phyloP scores from a whole-genome alignment of 257 asterid species.

The Scutellaria barbata region DNA sequence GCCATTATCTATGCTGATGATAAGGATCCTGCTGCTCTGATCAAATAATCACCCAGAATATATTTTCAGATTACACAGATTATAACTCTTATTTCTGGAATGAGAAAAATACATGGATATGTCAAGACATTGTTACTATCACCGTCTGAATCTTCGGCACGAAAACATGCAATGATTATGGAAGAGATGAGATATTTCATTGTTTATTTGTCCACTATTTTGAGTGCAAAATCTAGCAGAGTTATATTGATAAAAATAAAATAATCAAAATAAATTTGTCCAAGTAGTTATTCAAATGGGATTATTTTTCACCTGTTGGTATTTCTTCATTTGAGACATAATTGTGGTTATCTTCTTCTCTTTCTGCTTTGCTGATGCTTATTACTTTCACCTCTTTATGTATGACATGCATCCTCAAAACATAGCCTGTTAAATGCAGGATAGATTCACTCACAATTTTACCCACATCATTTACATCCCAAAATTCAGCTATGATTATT shows the following conservation, averaged over 20 bases:
- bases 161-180: constrained; percentile 16
- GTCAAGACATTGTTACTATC: background rate
- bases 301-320: background rate
- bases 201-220: constrained; percentile 18
- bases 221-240: constrained; percentile 18
- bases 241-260: background rate
- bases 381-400: constrained; percentile 25
- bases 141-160: background rate
- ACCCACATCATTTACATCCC: constrained; percentile 79
- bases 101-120: background rate
- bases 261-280: background rate
- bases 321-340: background rate
- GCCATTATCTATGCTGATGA: background rate
- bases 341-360: constrained; percentile 21
- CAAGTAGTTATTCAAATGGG: background rate
- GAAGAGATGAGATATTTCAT: constrained; percentile 20
- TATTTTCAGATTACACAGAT: background rate
- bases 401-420: constrained; percentile 17
- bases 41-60: background rate
- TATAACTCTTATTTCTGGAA: background rate
- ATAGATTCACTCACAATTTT: constrained; percentile 83
- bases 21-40: background rate
- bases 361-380: constrained; percentile 29
- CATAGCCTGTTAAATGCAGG: constrained; percentile 55
- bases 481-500: constrained; percentile 84